phyloP scores from a whole-genome alignment of 108 stramenopile genomes.

The Fistulifera pelliculosa region DNA sequence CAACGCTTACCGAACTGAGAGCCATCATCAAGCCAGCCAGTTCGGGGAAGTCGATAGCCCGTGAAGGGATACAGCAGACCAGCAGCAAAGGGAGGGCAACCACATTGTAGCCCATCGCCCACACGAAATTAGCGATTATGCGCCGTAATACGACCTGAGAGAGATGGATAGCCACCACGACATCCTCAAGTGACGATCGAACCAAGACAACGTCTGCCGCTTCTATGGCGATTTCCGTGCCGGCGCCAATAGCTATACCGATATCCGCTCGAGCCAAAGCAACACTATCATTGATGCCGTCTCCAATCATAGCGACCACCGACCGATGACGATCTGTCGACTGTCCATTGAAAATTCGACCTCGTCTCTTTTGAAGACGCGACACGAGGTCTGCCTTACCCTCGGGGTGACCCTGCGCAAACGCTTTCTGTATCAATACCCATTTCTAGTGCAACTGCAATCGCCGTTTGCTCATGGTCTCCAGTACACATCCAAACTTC shows the following conservation, averaged over 20 bases:
- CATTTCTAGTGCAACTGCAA: slow-evolving; percentile 61
- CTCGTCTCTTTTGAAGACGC: slow-evolving; percentile 29
- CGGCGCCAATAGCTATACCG: slow-evolving; percentile 90
- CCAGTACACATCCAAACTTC: slow-evolving; percentile 93
- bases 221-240: slow-evolving; percentile 89
- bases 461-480: slow-evolving; percentile 74
- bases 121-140: slow-evolving; percentile 82
- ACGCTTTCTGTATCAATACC: slow-evolving; percentile 66
- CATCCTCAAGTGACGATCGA: slow-evolving; percentile 65
- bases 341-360: not conserved
- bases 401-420: slow-evolving; percentile 67
- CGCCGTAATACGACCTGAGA: slow-evolving; percentile 67
- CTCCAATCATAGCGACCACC: slow-evolving; percentile 85
- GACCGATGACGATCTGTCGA: too few species aligned
- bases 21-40: slow-evolving; percentile 88
- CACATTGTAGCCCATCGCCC: slow-evolving; percentile 90
- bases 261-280: slow-evolving; percentile 87
- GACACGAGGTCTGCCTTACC: slow-evolving; percentile 63
- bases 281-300: slow-evolving; percentile 97
- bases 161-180: slow-evolving; percentile 80
- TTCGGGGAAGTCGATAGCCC: slow-evolving; percentile 63
- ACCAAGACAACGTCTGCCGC: slow-evolving; percentile 89
- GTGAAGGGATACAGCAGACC: slow-evolving; percentile 80
- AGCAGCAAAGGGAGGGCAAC: slow-evolving; percentile 88
- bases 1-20: slow-evolving; percentile 66